phyloP scores from a whole-genome alignment of 2,329 filamentous ascomycete species.

The Xylaria sp. region DNA sequence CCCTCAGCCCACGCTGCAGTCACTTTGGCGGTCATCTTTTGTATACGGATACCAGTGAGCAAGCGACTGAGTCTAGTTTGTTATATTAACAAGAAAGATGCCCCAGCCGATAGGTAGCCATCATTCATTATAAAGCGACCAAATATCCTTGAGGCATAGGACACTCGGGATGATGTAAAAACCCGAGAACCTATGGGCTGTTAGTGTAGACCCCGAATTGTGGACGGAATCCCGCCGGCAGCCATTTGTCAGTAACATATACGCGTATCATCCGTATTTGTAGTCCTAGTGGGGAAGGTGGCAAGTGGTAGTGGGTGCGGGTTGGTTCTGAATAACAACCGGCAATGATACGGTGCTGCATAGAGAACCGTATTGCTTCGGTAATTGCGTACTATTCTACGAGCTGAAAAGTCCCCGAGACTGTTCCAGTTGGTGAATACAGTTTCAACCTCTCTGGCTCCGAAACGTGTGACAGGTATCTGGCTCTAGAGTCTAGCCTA shows the following conservation, averaged over 20 bases:
- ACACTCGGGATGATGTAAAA: constrained; percentile 17
- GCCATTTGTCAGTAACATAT: not conserved
- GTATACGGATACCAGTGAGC: not conserved
- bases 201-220: not conserved
- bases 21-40: constrained; percentile 21
- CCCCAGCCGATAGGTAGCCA: not conserved
- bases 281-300: not conserved
- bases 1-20: constrained; percentile 28
- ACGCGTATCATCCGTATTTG: not conserved
- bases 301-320: too few relatives aligned
- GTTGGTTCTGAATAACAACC: not conserved
- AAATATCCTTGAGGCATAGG: not conserved
- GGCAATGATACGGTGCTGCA: not conserved
- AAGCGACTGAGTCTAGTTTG: not conserved
- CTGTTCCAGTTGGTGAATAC: not conserved
- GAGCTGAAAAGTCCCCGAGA: not conserved
- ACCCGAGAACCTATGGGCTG: constrained; percentile 13
- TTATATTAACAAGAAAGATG: not conserved
- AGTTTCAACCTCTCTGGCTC: not conserved
- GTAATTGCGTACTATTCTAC: not conserved
- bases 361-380: not conserved
- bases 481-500: not conserved
- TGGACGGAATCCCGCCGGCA: not conserved
- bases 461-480: not conserved
- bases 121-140: constrained; percentile 9